Evolutionary conservation across 139 green algal species (phyloP).

Genomic region (Chlorella sp.): DNA sequence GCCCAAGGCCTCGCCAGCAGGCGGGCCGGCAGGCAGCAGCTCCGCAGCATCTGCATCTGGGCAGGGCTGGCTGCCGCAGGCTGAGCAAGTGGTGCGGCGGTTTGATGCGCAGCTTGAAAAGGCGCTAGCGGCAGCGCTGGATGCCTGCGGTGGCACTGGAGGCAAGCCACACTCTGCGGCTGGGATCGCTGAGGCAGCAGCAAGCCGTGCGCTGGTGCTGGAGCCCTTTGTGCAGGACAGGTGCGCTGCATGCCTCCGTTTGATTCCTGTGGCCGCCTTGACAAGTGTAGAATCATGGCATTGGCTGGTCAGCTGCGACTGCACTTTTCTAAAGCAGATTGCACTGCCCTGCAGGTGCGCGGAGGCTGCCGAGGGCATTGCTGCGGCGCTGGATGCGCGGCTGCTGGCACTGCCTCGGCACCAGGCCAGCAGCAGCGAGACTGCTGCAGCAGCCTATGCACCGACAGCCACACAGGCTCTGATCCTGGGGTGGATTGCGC

Average conservation of each 20-base stretch:
- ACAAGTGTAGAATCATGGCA: no score
- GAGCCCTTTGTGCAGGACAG: slow-evolving; percentile 68
- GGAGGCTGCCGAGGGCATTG: slow-evolving; percentile 29
- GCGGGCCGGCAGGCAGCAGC: background rate
- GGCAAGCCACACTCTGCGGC: background rate
- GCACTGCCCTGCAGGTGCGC: slow-evolving; percentile 41
- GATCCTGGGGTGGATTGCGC: slow-evolving; percentile 54
- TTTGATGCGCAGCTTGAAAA: slow-evolving; percentile 59
- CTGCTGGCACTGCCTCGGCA: slow-evolving; percentile 40
- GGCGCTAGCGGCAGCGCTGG: slow-evolving; percentile 57
- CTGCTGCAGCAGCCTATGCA: slow-evolving; percentile 10
- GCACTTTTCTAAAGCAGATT: no score
- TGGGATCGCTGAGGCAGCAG: background rate
- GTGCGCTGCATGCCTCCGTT: slow-evolving; percentile 3
- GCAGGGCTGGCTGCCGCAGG: slow-evolving; percentile 45
- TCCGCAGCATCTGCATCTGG: background rate
- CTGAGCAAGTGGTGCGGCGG: slow-evolving; percentile 44
- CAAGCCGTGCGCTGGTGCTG: slow-evolving; percentile 57
- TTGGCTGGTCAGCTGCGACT: no score
- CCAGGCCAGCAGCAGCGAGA: background rate
- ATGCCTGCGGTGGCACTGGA: slow-evolving; percentile 45
- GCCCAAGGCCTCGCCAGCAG: background rate
- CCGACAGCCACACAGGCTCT: slow-evolving; percentile 63
- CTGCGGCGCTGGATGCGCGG: slow-evolving; percentile 21
- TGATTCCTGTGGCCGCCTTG: background rate